Evolutionary conservation across 2,329 filamentous ascomycete species (phyloP).

Genomic region (Laburnicola sp.): DNA sequence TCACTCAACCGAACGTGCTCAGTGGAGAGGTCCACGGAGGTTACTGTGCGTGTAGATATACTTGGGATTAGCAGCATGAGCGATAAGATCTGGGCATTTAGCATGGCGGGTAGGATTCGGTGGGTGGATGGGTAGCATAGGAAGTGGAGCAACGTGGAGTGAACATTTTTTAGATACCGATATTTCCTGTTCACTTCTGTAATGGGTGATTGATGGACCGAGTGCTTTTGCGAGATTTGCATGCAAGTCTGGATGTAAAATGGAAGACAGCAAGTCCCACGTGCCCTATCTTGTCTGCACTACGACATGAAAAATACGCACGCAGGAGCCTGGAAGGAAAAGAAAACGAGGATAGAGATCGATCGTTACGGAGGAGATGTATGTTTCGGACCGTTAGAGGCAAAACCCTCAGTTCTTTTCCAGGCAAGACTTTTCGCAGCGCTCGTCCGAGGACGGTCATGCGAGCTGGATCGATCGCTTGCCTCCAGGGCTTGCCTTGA

Average conservation of each 20-base stretch:
- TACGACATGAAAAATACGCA: too few relatives aligned
- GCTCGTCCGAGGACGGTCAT: too few relatives aligned
- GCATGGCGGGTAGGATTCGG: constrained; percentile 4
- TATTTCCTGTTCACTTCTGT: neutral
- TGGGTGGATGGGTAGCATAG: constrained; percentile 2
- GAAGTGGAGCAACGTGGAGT: constrained; percentile 3
- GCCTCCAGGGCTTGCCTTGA: too few relatives aligned
- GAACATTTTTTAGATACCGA: constrained; percentile 5
- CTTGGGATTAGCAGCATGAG: constrained; percentile 8
- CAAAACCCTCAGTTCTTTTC: too few relatives aligned
- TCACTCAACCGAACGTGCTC: neutral
- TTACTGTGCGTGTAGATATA: constrained; percentile 7
- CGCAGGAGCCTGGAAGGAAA: too few relatives aligned
- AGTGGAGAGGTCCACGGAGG: neutral
- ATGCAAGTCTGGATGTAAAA: too few relatives aligned
- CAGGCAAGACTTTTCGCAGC: too few relatives aligned
- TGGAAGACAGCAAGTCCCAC: neutral
- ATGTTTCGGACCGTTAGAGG: too few relatives aligned
- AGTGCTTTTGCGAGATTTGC: neutral
- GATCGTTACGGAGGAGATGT: too few relatives aligned
- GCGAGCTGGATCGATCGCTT: too few relatives aligned
- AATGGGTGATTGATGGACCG: neutral
- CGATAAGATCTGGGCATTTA: constrained; percentile 4
- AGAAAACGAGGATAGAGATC: too few relatives aligned
- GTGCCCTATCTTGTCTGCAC: neutral